Conservation (phyloP, 108 stramenopile species). For the Nitzschia inconspicua region DNA sequence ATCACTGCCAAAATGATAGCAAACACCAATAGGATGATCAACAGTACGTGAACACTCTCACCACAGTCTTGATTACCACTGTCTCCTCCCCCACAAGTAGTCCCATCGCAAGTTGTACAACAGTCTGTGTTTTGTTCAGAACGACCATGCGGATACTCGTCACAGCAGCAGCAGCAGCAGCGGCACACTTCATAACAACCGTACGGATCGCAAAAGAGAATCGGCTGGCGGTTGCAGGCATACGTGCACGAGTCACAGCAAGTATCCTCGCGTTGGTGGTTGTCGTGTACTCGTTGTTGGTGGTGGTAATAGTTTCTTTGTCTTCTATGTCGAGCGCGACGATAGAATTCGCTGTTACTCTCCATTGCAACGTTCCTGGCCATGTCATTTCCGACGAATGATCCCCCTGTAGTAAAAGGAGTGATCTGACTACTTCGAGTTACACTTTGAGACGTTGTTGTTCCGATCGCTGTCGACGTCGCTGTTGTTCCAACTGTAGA, state of each 20-base stretch:
- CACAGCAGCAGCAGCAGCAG: background rate
- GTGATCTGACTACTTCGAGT: background rate
- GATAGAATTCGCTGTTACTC: background rate
- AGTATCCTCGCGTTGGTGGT: background rate
- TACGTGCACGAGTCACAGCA: background rate
- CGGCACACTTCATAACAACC: background rate
- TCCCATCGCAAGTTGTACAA: background rate
- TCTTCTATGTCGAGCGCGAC: background rate
- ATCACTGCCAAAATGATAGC: slow-evolving; percentile 24
- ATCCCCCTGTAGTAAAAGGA: no score
- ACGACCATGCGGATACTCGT: background rate
- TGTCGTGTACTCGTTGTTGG: no score
- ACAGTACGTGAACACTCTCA: background rate
- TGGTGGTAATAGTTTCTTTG: background rate
- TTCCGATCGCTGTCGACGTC: background rate
- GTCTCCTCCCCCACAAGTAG: slow-evolving; percentile 1
- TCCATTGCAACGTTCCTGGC: background rate
- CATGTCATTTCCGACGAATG: background rate
- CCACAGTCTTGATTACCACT: background rate
- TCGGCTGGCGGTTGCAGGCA: background rate
- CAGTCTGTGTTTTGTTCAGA: background rate
- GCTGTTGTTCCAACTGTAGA: slow-evolving; percentile 1
- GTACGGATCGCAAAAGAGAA: background rate
- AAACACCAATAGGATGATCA: slow-evolving; percentile 11
- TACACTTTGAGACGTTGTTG: background rate